Conservation (phyloP, 2,329 filamentous ascomycete species). For the Eurotiales sp. region DNA sequence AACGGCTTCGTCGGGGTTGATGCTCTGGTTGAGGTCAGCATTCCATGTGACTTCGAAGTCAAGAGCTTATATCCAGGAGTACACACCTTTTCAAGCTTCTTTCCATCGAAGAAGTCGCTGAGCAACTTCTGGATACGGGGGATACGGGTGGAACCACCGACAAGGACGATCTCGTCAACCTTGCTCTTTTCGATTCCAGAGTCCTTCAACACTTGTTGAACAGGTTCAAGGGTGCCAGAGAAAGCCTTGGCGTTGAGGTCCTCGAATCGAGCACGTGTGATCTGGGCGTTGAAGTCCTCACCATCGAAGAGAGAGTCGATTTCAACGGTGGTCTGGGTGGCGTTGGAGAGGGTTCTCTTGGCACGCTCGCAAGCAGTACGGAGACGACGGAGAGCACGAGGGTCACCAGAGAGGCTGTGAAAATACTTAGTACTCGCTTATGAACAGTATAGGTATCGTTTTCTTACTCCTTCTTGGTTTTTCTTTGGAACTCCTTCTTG, state of each 20-base stretch:
- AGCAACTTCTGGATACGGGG: conserved; percentile 98
- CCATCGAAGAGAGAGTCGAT: conserved; percentile 98
- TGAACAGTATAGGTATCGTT: too few species aligned
- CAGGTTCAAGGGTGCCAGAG: conserved; percentile 87
- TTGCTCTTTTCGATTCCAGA: conserved; percentile 79
- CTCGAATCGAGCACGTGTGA: conserved; percentile 98
- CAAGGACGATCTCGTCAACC: conserved; percentile 97
- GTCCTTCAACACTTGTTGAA: conserved; percentile 95
- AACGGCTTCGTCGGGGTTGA: conserved; percentile 99
- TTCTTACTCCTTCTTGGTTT: conserved; percentile 54
- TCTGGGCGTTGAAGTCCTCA: conserved; percentile 94
- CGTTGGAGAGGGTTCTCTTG: conserved; percentile 97
- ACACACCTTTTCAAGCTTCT: conserved; percentile 91
- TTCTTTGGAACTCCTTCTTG: conserved; percentile 87
- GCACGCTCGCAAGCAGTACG: conserved; percentile 98
- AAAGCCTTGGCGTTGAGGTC: conserved; percentile 97
- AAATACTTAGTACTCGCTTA: neutral
- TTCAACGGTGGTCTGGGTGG: conserved; percentile 95
- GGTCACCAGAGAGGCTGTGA: conserved; percentile 68
- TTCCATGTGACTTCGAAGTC: neutral
- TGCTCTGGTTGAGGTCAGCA: conserved; percentile 53
- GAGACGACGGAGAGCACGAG: conserved; percentile 91
- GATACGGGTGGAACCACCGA: conserved; percentile 98
- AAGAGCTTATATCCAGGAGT: too few species aligned
- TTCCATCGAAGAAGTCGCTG: conserved; percentile 97